Conservation (phyloP, 2,329 filamentous ascomycete genomes). For the Claviceps monticola region DNA sequence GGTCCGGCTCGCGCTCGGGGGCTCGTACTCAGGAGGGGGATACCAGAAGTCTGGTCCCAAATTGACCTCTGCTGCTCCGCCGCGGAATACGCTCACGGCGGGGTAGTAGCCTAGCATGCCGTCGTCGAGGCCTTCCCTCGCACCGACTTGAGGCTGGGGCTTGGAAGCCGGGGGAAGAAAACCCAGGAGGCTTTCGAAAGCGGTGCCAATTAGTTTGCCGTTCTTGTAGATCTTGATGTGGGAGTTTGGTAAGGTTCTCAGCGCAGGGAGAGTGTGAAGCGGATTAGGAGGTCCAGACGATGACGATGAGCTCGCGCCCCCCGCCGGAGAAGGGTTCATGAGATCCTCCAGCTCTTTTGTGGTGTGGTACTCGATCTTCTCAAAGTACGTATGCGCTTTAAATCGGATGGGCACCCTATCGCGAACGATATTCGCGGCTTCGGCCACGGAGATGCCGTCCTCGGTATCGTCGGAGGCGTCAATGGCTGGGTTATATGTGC, state of each 20-base stretch:
- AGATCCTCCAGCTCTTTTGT: conserved; percentile 80
- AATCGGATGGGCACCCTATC: conserved; percentile 92
- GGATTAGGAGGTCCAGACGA: conserved; percentile 49
- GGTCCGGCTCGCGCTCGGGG: conserved; percentile 36
- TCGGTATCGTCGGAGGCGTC: conserved; percentile 45
- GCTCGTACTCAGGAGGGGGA: conserved; percentile 50
- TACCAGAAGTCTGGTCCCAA: conserved; percentile 92
- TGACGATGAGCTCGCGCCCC: conserved; percentile 25
- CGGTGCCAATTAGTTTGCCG: conserved; percentile 68
- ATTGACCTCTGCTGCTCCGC: conserved; percentile 82
- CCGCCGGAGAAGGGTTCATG: conserved; percentile 51
- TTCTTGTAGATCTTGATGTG: conserved; percentile 90
- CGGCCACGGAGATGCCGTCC: conserved; percentile 27
- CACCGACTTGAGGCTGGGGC: conserved; percentile 56
- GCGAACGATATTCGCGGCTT: conserved; percentile 69
- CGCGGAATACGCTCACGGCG: conserved; percentile 80
- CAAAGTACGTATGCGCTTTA: conserved; percentile 87
- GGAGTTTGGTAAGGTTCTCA: conserved; percentile 77
- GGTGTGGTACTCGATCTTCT: conserved; percentile 78
- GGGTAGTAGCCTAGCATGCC: conserved; percentile 94
- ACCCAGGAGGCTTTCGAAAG: conserved; percentile 75
- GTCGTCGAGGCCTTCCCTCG: conserved; percentile 79
- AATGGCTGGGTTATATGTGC: conserved; percentile 74
- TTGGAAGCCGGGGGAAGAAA: conserved; percentile 85
- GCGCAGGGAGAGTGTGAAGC: conserved; percentile 57